phyloP scores from a whole-genome alignment of 805 yeast species.

The Pichia thaimueangensis region DNA sequence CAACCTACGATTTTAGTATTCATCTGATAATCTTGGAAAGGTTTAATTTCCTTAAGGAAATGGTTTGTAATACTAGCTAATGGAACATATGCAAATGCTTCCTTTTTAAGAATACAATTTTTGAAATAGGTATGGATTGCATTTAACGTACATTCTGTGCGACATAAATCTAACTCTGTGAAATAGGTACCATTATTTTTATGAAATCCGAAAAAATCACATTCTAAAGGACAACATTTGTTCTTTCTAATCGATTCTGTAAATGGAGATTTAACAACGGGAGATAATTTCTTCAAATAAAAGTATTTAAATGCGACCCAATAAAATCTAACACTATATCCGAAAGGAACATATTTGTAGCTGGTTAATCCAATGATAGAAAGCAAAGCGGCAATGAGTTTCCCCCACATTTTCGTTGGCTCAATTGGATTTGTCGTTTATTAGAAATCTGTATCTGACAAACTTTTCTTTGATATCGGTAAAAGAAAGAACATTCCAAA shows the following conservation, averaged over 20 bases:
- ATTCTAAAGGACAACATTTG: conserved; percentile 64
- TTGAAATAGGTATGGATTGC: conserved; percentile 34
- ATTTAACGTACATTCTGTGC: conserved; percentile 54
- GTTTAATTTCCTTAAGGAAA: conserved; percentile 67
- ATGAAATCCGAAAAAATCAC: conserved; percentile 75
- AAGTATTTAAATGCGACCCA: conserved; percentile 37
- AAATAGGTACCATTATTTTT: conserved; percentile 85
- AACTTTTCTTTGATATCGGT: no score
- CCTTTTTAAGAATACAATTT: conserved; percentile 20
- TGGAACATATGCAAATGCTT: conserved; percentile 59
- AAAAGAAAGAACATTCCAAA: no score
- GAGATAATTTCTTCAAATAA: conserved; percentile 30
- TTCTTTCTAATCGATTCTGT: conserved; percentile 9
- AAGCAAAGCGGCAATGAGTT: neutral
- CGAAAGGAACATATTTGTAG: conserved; percentile 62
- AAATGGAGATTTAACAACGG: conserved; percentile 7
- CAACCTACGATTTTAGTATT: conserved; percentile 63
- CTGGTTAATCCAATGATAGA: conserved; percentile 27
- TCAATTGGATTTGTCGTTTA: no score
- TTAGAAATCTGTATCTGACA: no score
- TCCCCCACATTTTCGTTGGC: neutral
- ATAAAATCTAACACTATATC: conserved; percentile 60
- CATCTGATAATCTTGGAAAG: conserved; percentile 54
- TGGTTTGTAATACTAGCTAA: conserved; percentile 65
- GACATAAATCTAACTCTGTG: conserved; percentile 70